A percentile compares a stretch with the other conserved stretches of the same genome.
Evolutionary conservation across 257 asterid species (phyloP).

Genomic region (Rauvolfia tetraphylla): DNA sequence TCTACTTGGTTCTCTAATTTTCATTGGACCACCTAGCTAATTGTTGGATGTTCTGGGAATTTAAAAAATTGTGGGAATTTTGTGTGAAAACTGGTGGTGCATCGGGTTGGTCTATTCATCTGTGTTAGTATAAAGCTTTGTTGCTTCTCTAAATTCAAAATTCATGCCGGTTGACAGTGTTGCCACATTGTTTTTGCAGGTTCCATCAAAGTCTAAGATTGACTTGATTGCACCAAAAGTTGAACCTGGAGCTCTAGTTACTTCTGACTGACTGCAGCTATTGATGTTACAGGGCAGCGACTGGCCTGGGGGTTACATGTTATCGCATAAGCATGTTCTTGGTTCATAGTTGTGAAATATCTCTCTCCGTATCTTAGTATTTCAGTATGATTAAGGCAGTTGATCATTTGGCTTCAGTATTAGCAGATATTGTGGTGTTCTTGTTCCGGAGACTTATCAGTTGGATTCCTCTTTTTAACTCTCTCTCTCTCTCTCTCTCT

Average conservation of each 20-base stretch:
- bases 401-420: not conserved
- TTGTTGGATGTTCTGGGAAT: not conserved
- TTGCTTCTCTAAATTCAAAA: not conserved
- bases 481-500: too few relatives aligned
- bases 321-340: too few relatives aligned
- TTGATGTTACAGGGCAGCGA: not conserved
- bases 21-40: not conserved
- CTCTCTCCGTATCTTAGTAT: not conserved
- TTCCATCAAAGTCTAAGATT: constrained; percentile 25
- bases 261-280: not conserved
- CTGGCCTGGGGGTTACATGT: not conserved
- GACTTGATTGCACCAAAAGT: constrained; percentile 12
- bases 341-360: constrained; percentile 12
- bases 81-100: not conserved
- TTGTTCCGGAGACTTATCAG: not conserved
- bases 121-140: not conserved
- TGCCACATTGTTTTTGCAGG: constrained; percentile 25
- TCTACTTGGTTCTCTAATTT: not conserved
- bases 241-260: constrained; percentile 1
- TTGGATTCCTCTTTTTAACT: not conserved
- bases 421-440: not conserved
- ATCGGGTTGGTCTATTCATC: not conserved
- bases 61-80: not conserved
- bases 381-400: not conserved
- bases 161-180: not conserved